Conservation (phyloP, 192 early-diverging fungal species). For the Chytriomyces confervae region DNA sequence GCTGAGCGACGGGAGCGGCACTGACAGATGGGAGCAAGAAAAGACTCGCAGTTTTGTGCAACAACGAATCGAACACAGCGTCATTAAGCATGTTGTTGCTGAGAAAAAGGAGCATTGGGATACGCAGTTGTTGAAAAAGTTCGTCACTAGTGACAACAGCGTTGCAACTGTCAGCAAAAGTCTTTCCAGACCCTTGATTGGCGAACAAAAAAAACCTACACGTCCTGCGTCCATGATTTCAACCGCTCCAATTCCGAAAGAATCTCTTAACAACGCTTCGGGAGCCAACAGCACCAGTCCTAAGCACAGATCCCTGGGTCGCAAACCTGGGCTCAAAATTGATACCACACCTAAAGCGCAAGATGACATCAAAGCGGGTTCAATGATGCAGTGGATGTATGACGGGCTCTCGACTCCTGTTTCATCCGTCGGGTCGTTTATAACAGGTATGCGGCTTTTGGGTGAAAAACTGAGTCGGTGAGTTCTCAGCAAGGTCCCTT, state of each 20-base stretch:
- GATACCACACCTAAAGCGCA: not conserved
- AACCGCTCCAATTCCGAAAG: not conserved
- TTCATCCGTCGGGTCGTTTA: not conserved
- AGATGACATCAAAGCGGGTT: not conserved
- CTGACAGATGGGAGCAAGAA: conserved; percentile 18
- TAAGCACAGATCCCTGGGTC: not conserved
- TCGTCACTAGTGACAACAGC: no score
- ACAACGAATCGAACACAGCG: conserved; percentile 30
- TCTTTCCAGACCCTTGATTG: not conserved
- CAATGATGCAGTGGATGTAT: not conserved
- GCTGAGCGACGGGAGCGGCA: not conserved
- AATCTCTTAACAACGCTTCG: not conserved
- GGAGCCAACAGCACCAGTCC: not conserved
- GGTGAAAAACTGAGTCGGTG: not conserved
- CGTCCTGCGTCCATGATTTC: not conserved
- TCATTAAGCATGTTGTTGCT: not conserved
- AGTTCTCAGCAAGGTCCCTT: not conserved
- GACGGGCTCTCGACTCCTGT: conserved; percentile 14
- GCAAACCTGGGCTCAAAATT: conserved; percentile 7
- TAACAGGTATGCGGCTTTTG: conserved; percentile 3
- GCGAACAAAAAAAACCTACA: not conserved
- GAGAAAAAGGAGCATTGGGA: not conserved
- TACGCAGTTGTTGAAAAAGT: not conserved
- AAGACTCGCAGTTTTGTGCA: conserved; percentile 26
- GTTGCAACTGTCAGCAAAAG: no score